Conservation (phyloP, 345 rosid species). For the Barbarea vulgaris region DNA sequence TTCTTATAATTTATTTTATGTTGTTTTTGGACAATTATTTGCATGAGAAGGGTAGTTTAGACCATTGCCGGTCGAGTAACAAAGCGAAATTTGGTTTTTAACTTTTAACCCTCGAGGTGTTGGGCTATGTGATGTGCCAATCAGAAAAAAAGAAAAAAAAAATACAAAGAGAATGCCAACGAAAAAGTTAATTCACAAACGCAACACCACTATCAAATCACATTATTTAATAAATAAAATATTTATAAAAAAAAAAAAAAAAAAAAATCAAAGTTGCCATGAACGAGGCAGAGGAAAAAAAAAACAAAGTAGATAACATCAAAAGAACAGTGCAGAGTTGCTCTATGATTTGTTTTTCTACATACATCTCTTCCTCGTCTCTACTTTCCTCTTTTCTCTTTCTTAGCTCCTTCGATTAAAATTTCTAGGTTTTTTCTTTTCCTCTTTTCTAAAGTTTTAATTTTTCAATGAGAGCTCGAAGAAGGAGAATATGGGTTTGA, state of each 20-base stretch:
- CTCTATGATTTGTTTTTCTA: conserved; percentile 36
- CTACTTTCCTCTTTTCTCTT: conserved; percentile 25
- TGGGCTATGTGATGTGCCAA: conserved; percentile 26
- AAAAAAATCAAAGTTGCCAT: conserved; percentile 42
- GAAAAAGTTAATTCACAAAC: conserved; percentile 39
- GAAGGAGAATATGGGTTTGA: conserved; percentile 42
- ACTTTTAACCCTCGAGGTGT: conserved; percentile 14
- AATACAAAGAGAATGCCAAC: conserved; percentile 38
- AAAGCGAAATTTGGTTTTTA: conserved; percentile 5
- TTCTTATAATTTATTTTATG: neutral
- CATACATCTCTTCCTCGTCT: conserved; percentile 30
- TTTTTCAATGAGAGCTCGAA: conserved; percentile 27
- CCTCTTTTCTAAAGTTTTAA: neutral
- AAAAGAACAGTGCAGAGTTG: conserved; percentile 18
- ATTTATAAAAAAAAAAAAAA: neutral
- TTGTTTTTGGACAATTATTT: neutral
- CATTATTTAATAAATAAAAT: conserved; percentile 1
- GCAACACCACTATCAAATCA: conserved; percentile 39
- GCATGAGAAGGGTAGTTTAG: conserved; percentile 17
- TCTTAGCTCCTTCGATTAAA: conserved; percentile 21
- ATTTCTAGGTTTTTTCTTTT: conserved; percentile 4
- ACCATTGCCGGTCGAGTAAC: neutral
- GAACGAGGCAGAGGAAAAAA: conserved; percentile 27
- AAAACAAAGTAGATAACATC: conserved; percentile 30
- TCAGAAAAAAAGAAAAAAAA: neutral